These are phyloP conservation scores for Quercus parvula DNA, from an alignment of 306 rosid genomes.

Conservation along the genomic window DNA sequence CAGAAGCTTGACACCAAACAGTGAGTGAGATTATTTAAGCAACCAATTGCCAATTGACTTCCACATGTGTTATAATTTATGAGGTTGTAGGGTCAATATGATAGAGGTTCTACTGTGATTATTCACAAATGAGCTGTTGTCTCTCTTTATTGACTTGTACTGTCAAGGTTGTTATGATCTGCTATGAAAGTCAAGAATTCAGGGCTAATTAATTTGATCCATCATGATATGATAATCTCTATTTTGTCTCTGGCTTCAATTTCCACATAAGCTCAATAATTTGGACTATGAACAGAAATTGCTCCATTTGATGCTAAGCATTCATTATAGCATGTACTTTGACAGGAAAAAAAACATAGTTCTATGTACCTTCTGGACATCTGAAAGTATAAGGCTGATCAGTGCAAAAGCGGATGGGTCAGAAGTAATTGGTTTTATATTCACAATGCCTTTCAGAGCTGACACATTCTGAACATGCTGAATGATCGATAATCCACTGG, in stretches of 20 bases:
- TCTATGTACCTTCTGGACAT: neutral
- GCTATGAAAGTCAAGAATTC: neutral
- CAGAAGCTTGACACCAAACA: no score
- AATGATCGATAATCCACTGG: neutral
- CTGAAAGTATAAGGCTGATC: no score
- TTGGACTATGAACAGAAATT: neutral
- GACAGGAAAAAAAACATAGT: neutral
- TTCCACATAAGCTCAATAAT: neutral
- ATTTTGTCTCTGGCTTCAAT: neutral
- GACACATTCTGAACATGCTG: neutral
- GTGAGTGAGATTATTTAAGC: no score
- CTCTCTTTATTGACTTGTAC: neutral
- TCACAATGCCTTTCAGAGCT: neutral
- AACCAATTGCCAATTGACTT: neutral
- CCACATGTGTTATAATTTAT: neutral
- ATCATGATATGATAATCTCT: neutral
- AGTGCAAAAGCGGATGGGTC: neutral
- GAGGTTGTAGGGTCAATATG: neutral
- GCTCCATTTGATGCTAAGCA: neutral
- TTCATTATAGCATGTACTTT: neutral
- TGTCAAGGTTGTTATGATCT: neutral
- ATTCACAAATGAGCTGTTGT: neutral
- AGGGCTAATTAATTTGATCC: neutral
- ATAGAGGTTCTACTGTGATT: neutral
- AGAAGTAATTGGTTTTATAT: neutral